Conservation (phyloP, 1,284 basidiomycete species). For the Termitomyces sp. region DNA sequence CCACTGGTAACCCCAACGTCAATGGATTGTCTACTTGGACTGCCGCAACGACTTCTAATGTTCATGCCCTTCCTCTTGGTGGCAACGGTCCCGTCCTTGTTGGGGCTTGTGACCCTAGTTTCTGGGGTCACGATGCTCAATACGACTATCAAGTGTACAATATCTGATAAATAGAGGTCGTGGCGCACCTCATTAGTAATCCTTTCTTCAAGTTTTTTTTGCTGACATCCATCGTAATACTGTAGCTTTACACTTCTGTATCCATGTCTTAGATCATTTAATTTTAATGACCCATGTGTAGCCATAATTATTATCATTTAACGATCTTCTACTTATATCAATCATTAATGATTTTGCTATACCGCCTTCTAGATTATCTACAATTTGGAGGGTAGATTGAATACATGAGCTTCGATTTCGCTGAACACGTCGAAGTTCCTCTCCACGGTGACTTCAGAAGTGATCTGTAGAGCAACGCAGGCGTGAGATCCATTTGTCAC, state of each 20-base stretch:
- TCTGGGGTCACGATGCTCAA: constrained; percentile 59
- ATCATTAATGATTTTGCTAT: neutral
- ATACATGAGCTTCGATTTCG: constrained; percentile 37
- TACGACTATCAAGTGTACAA: constrained; percentile 69
- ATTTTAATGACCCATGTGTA: constrained; percentile 13
- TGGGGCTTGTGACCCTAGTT: constrained; percentile 56
- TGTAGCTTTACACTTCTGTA: constrained; percentile 21
- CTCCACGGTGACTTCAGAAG: constrained; percentile 44
- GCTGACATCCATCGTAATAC: neutral
- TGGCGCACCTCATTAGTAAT: neutral
- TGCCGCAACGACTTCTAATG: constrained; percentile 43
- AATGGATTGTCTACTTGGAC: constrained; percentile 43
- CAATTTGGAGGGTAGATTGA: constrained; percentile 26
- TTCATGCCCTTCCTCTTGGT: constrained; percentile 54
- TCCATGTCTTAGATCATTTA: neutral
- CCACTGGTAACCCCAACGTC: constrained; percentile 56
- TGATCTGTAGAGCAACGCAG: constrained; percentile 30
- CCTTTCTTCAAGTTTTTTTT: neutral
- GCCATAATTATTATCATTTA: constrained; percentile 11
- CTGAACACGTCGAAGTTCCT: constrained; percentile 59
- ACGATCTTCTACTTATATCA: neutral
- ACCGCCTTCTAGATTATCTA: constrained; percentile 7
- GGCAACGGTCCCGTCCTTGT: constrained; percentile 43
- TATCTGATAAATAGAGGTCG: constrained; percentile 29
- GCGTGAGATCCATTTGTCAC: neutral